These are phyloP conservation scores for Rhododendron kiyosumense DNA, from an alignment of 148 eudicot genomes.

Conservation along the genomic window DNA sequence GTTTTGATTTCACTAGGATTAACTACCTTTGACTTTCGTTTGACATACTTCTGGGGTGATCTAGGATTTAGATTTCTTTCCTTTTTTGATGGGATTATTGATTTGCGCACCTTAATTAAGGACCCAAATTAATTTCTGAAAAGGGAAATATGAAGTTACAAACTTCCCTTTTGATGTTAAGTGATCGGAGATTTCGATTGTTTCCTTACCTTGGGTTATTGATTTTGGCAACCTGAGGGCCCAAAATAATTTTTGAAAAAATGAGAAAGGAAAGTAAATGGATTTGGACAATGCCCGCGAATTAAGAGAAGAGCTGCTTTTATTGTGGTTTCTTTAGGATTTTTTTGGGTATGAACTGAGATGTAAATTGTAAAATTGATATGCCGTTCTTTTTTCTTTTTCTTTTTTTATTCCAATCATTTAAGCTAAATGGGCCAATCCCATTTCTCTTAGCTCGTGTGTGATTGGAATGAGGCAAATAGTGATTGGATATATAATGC, in stretches of 20 bases:
- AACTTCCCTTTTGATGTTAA: neutral
- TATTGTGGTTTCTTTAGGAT: neutral
- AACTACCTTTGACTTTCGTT: neutral
- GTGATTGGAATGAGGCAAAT: neutral
- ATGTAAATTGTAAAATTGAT: neutral
- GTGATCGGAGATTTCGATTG: slow-evolving; percentile 4
- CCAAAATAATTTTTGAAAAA: neutral
- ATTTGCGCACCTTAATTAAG: neutral
- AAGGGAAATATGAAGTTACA: neutral
- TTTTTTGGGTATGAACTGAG: neutral
- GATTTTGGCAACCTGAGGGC: neutral
- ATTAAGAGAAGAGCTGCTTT: neutral
- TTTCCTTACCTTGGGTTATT: neutral
- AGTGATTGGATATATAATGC: neutral
- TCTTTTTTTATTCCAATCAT: neutral
- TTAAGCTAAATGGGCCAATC: neutral
- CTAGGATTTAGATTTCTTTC: slow-evolving; percentile 5
- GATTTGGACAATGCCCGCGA: neutral
- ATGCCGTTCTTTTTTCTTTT: neutral
- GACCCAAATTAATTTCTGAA: neutral
- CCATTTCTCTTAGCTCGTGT: neutral
- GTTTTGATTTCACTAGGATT: neutral
- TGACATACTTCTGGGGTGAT: neutral
- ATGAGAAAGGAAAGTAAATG: neutral
- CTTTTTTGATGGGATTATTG: slow-evolving; percentile 1